phyloP scores from a whole-genome alignment of 2,329 filamentous ascomycete genomes.

The Rutstroemia sp. region DNA sequence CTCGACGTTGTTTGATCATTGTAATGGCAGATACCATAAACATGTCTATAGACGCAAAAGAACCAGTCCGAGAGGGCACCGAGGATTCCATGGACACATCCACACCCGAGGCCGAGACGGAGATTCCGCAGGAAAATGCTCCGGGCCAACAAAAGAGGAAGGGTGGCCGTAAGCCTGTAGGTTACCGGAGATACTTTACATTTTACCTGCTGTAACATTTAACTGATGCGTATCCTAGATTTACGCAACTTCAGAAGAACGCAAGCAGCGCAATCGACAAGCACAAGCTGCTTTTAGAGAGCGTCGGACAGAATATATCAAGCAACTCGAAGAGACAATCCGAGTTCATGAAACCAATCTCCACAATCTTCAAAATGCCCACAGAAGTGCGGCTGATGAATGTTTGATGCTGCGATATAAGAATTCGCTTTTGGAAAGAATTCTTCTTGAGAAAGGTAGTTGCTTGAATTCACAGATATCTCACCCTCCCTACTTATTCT shows the following conservation, averaged over 20 bases:
- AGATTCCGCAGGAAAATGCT: slow-evolving; percentile 38
- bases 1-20: background rate
- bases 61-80: slow-evolving; percentile 48
- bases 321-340: slow-evolving; percentile 95
- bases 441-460: slow-evolving; percentile 89
- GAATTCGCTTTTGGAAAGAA: slow-evolving; percentile 91
- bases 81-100: slow-evolving; percentile 50
- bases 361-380: slow-evolving; percentile 86
- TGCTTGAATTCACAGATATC: background rate
- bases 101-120: slow-evolving; percentile 48
- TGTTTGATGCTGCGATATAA: slow-evolving; percentile 98
- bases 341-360: slow-evolving; percentile 93
- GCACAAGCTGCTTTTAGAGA: slow-evolving; percentile 96
- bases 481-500: slow-evolving; percentile 1
- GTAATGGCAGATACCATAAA: slow-evolving; percentile 29
- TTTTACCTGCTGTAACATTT: slow-evolving; percentile 6
- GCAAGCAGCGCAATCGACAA: slow-evolving; percentile 95
- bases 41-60: slow-evolving; percentile 60
- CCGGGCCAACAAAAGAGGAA: slow-evolving; percentile 79
- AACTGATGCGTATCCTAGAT: slow-evolving; percentile 51
- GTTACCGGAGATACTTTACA: slow-evolving; percentile 28
- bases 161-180: slow-evolving; percentile 93
- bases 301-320: slow-evolving; percentile 96
- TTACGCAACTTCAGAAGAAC: slow-evolving; percentile 96
- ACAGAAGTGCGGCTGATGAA: slow-evolving; percentile 90